Evolutionary conservation across 2,329 filamentous ascomycete genomes (phyloP), one percentile per base, ranked within the genome.

Genomic region (Trichophyton equinum): DNA sequence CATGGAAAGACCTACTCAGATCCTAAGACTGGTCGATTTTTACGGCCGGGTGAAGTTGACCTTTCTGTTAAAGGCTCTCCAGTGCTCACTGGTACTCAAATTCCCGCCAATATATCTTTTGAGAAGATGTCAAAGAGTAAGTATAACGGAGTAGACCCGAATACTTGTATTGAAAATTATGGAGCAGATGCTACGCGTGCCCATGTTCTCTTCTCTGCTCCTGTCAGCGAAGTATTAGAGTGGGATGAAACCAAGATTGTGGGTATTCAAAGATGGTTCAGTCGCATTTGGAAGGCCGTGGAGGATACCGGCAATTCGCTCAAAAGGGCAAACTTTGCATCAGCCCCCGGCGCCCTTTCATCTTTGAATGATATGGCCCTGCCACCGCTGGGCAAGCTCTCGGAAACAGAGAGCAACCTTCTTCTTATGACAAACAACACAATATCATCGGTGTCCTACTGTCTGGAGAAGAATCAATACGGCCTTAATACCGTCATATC

Each of bases 101-200:
- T 81, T 56, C 68, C 69, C 0, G 83, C 87, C 1, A 81, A 77
- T 30, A 74, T 90, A 18, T 85, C 83, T 1, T 95, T 82, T 67
- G 90, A 95, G 72, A 96, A 96, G 71, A 96, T 96, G 91, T 94
- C 88, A 44, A 96, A 96, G 75, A 95, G 89, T 68, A 96, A 96
- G 73, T 81, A 94, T 75, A 96, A 96, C 69, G 91, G 91, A 27
- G 89, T 95, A 5, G 89, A 95, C 69, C 91, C 91, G 0, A 84
- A 82, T 0, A 78, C 77, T 0, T 88, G 87, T 64, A 89, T 94
- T 61, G 75, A 79, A 6, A 84, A 82, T 65, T 86, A 94, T 67
- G 91, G 91, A 22, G 88, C 90, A 1, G 91, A 96, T 71, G 85
- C 88, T 4, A 91, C 88, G 1, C 80, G 91, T 61, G 89, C 89